Base-by-base conservation (phyloP, 1,284 basidiomycete genomes). In the Chondrostereum purpureum region DNA sequence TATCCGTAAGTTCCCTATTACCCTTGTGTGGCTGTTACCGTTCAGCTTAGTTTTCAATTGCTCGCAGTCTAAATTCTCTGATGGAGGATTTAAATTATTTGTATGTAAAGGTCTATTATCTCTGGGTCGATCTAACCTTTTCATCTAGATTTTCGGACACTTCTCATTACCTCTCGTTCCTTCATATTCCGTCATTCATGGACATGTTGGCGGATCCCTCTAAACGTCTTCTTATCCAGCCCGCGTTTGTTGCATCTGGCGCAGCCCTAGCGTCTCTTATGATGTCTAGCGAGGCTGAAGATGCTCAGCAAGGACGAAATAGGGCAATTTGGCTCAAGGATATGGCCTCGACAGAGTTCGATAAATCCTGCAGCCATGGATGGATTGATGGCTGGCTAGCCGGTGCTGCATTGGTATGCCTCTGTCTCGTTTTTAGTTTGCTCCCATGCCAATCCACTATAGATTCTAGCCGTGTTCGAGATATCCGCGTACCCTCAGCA, bases 401-500 rank as follows among this genome's bases (percentile, higher is more conserved):
- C 1, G 80, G 84, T 55, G 85, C 85, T 11, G 84, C 84, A n/a
- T 64, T 86, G 52, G 85, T 88, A 52, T 55, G 78, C 66, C 8
- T 23, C n/a, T 14, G 13, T 48, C 39, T 31, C 36, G 36, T 41
- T 5, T 36, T 53, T 43, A 14, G 21, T 40, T n/a, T n/a, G n/a
- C n/a, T n/a, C n/a, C n/a, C n/a, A n/a, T 43, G 54, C 41, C 23
- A 41, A 4, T 19, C 3, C 40, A 31, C 23, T 40, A 2, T 41
- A 88, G 85, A 74, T 88, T 39, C 67, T 88, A 8, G 79, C 83
- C 2, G 64, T 88, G 2, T 89, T 84, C 57, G 86, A 89, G 59
- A 73, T 76, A 0, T 88, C 83, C 2, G 75, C 78, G 4, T 82
- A 88, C 49, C 83, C 83, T 6, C 67, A 73, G 24, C 73, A 85